Evolutionary conservation across 2,329 filamentous ascomycete genomes (phyloP).

Genomic region (Penicillium sp.): DNA sequence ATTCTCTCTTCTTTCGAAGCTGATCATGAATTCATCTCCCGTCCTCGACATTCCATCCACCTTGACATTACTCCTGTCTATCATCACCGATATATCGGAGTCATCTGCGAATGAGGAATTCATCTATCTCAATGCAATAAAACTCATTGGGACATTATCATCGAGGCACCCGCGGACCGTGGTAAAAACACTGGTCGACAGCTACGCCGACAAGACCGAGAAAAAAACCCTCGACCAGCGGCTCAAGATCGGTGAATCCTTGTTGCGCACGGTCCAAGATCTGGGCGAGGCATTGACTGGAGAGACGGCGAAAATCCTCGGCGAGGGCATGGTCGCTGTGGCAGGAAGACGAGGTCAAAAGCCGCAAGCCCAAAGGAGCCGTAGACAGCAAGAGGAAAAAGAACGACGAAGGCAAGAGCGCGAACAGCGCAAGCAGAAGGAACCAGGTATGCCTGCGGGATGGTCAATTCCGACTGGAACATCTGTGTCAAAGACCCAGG

Average conservation of each 20-base stretch:
- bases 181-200: slow-evolving; percentile 40
- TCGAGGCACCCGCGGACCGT: slow-evolving; percentile 44
- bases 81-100: slow-evolving; percentile 37
- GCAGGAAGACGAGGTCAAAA: slow-evolving; percentile 41
- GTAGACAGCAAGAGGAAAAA: slow-evolving; percentile 28
- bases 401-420: slow-evolving; percentile 27
- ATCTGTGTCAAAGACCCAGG: slow-evolving; percentile 4
- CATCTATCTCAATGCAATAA: slow-evolving; percentile 45
- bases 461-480: slow-evolving; percentile 29
- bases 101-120: slow-evolving; percentile 40
- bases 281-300: slow-evolving; percentile 39
- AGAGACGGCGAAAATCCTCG: slow-evolving; percentile 38
- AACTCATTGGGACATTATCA: slow-evolving; percentile 40
- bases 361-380: slow-evolving; percentile 33
- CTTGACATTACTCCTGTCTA: slow-evolving; percentile 39
- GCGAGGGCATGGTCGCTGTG: slow-evolving; percentile 40
- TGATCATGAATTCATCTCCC: slow-evolving; percentile 42
- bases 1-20: slow-evolving; percentile 39
- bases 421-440: slow-evolving; percentile 28
- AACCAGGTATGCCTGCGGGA: slow-evolving; percentile 27
- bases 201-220: slow-evolving; percentile 41
- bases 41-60: slow-evolving; percentile 46
- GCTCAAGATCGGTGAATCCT: slow-evolving; percentile 42
- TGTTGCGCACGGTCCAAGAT: slow-evolving; percentile 43
- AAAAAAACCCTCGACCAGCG: slow-evolving; percentile 39